Base-by-base conservation (phyloP, 2,329 filamentous ascomycete genomes). In the Arthrobotrys musiformis region DNA sequence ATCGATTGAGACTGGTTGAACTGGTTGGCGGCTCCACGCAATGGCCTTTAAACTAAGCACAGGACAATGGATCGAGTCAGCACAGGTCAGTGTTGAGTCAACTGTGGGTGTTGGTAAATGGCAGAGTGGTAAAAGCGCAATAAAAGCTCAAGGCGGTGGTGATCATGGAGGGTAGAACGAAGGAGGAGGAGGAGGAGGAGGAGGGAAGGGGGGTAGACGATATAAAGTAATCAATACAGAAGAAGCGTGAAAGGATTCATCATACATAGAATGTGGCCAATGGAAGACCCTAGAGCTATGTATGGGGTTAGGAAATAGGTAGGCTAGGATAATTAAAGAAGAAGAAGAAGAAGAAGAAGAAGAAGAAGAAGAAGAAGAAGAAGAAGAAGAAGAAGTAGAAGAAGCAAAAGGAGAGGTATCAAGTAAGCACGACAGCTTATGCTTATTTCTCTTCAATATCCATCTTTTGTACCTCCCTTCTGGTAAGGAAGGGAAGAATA, bases 251-350 rank as follows among this genome's bases (percentile, higher is more conserved):
- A 75, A 75, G 70, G 63, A 69, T 75, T 75, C 70, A 46, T 68
- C 54, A 75, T 68, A 69, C 63, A 64, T 13, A 11, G 19, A 28
- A 28, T 75, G 70, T 75, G 70, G 63, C 56, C 63, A 13, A 68
- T 62, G 56, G 62, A 61, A 74, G 70, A 58, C 63, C 62, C 70
- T 75, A 62, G 62, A 68, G 63, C 35, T 22, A 22, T n/a, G 26
- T 42, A 46, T 54, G 70, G 70, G 35, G 50, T 68, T 75, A 75
- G 70, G 70, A 63, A 35, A 75, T 75, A 75, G 56, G 54, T 46
- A 54, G 30, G 48, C n/a, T n/a, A n/a, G n/a, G n/a, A n/a, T n/a
- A n/a, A n/a, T n/a, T 46, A n/a, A 35, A 56, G 30, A 24, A 26
- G 42, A 60, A 67, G 22, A 42, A n/a, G 13, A 37, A 35, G 19